Evolutionary conservation across 805 yeast genomes (phyloP), one percentile per base, ranked within the genome.

Genomic region (Metschnikowia lachancei): DNA sequence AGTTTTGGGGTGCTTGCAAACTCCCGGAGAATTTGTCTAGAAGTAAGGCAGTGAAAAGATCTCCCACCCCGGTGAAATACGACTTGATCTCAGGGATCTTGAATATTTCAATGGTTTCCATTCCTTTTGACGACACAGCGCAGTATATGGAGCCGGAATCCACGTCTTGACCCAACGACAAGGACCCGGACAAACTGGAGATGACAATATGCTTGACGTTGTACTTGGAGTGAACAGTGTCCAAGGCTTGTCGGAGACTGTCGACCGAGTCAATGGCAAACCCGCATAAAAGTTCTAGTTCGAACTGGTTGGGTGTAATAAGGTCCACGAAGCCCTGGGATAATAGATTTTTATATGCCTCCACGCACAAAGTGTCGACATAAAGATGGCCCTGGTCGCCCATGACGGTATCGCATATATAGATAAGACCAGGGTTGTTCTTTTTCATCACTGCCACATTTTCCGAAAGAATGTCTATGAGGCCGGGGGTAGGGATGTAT

Each of bases 51-150:
- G 96, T 83, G 57, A 92, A 91, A 35, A 91, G 65, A 59, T 91
- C 98, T 6, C 98, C 98, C 0, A 94, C 96, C 1, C 98, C 98
- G 0, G 97, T 88, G 66, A 91, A 92, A 62, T 92, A 89, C 4
- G 92, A 83, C 45, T 83, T 80, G 35, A 88, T 77, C 30, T 74
- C 70, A 2, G 87, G 85, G 12, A 85, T 74, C 53, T 74, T 73
- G 56, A 78, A 81, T 20, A 45, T 40, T 8, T 44, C 44, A 18
- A 45, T 18, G 11, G 6, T 30, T n/a, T 26, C 24, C 17, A n/a
- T 10, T 4, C 24, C 41, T 6, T n/a, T 7, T 13, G 58, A 41
- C 13, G 61, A 61, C 3, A 60, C 53, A 4, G 64, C 68, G 48
- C 73, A 67, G 46, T 57, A 62, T 5, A 67, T 58, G 18, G 53